Evolutionary conservation across 768 basidiomycete species (phyloP), one percentile per base, ranked within the genome.

Genomic region (Auricularia sp.): DNA sequence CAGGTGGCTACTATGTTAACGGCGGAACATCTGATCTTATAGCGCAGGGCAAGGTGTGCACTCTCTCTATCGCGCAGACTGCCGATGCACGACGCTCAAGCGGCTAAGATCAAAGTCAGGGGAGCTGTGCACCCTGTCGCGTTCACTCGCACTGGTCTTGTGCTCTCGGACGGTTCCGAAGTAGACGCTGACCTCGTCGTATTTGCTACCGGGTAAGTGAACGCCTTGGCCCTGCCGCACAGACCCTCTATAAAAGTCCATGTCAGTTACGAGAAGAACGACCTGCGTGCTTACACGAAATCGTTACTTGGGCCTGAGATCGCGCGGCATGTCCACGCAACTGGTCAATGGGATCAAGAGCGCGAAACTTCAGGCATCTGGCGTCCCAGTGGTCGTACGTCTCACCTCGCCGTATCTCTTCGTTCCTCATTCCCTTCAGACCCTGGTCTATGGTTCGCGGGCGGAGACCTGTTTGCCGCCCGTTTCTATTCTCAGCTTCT

Each of bases 151-250:
- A 29, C 21, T 7, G 64, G 56, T 3, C 33, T 65, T 16, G 35
- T 42, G 42, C 61, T 65, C 36, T 43, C 33, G 39, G 64, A 65
- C 39, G 61, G 64, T 3, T 62, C 61, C 16, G 61, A 62, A 35
- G 10, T 62, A 5, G 21, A 47, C 21, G 64, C 64, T 4, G 61
- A 65, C 44, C 44, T 65, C 21, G 53, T 65, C 62, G 64, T 65
- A 2, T 62, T 62, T 62, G 64, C 64, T n/a, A 65, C 64, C 7
- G 64, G 64, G 61, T 65, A 53, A 2, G 36, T 14, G 14, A 7
- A 34, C n/a, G 36, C 18, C 14, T 21, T 16, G 29, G 0, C 29
- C 29, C 29, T 29, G 29, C 29, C 29, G 29, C 29, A 29, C 29
- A 29, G 29, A 29, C 29, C 29, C 18, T 21, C 47, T 12, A 7